Evolutionary conservation across 192 early-diverging fungal species (phyloP), one percentile per base, ranked within the genome.

Genomic region (Coemansia guatemalensis): DNA sequence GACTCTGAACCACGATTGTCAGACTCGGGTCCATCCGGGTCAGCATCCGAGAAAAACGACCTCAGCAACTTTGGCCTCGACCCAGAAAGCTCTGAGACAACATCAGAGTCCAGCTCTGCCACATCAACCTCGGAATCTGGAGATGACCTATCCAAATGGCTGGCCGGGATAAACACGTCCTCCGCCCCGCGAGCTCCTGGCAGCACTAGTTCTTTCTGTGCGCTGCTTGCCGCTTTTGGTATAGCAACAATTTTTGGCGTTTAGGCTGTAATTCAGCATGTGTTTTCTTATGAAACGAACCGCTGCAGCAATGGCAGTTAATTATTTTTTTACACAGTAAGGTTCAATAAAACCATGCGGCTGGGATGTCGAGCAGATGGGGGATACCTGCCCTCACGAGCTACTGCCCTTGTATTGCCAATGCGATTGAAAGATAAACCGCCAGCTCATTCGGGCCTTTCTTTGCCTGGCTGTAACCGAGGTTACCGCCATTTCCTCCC

Each of bases 61-160:
- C 66, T 78, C 25, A 59, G 66, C 58, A 72, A 69, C 70, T 78
- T 78, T 73, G 75, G 75, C 8, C 67, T 68, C 3, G 58, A 52
- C 1, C 44, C 67, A 22, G 21, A 47, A 12, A 61, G 49, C 29
- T 41, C 47, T 7, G 21, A 30, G 29, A 51, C 18, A 4, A 44
- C 23, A 25, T 58, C 62, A 14, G 35, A 27, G 8, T 41, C 21
- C 41, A 60, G 65, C 35, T 29, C 32, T 4, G 41, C 48, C 12
- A 26, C 51, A 26, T 33, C 53, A 2, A 18, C 54, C 24, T n/a
- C 48, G 9, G 26, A n/a, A 8, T 39, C 39, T 2, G 54, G 44
- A 1, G 64, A 73, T 35, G 70, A 73, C 33, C 24, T 78, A 56
- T 73, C 70, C 3, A 72, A 58, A 25, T 78, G 70, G 69, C 75